These are phyloP conservation scores for Exophiala alcalophila DNA, from an alignment of 2,329 filamentous ascomycete genomes.

Conservation along the genomic window DNA sequence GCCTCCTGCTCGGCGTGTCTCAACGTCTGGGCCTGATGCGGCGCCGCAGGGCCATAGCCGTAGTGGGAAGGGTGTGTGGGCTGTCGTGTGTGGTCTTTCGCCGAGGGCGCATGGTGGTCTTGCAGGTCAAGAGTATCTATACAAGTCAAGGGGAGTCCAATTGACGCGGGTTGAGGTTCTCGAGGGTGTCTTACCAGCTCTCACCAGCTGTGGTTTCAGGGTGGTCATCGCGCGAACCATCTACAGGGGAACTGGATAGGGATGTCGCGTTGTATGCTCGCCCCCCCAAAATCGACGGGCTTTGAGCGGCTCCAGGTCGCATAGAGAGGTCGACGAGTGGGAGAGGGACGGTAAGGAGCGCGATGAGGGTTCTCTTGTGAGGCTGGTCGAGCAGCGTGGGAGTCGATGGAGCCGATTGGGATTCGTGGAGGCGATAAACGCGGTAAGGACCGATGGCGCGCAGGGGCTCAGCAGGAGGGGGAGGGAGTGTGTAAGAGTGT, in stretches of 20 bases:
- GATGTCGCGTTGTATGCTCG: slow-evolving; percentile 20
- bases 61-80: slow-evolving; percentile 50
- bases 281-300: slow-evolving; percentile 21
- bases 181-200: slow-evolving; percentile 41
- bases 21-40: slow-evolving; percentile 82
- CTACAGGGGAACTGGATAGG: slow-evolving; percentile 11
- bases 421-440: slow-evolving; percentile 11
- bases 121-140: slow-evolving; percentile 94
- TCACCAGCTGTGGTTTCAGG: slow-evolving; percentile 42
- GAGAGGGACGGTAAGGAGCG: too few relatives aligned
- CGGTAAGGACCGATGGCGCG: slow-evolving; percentile 24
- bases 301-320: slow-evolving; percentile 19
- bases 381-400: background rate
- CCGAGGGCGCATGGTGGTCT: slow-evolving; percentile 75
- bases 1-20: slow-evolving; percentile 75
- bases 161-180: slow-evolving; percentile 6
- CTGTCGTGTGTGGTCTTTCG: slow-evolving; percentile 71
- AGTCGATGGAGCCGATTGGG: background rate
- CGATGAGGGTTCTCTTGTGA: too few relatives aligned
- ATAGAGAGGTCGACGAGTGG: slow-evolving; percentile 16
- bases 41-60: slow-evolving; percentile 59
- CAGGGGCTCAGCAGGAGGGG: slow-evolving; percentile 3
- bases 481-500: too few relatives aligned
- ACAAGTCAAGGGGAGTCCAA: slow-evolving; percentile 10
- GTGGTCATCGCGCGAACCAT: slow-evolving; percentile 30